Evolutionary conservation across 495 filamentous ascomycete genomes (phyloP).

Genomic region (Podospora pseudopauciseta): DNA sequence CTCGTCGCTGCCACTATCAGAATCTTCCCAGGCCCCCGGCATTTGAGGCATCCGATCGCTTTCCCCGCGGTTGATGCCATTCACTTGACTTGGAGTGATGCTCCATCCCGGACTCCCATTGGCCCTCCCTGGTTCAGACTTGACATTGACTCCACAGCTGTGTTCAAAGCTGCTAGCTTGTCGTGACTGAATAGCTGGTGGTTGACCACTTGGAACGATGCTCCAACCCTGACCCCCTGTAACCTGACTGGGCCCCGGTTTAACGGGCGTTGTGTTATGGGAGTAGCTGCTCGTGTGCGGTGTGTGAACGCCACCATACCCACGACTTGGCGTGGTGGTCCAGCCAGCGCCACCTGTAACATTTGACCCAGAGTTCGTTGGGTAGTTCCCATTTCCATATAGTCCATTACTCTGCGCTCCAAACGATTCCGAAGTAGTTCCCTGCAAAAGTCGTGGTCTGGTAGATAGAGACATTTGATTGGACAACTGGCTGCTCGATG

Average conservation of each 20-base stretch:
- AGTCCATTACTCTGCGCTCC: neutral
- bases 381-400: neutral
- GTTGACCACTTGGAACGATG: neutral
- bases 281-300: neutral
- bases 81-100: neutral
- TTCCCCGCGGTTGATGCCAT: neutral
- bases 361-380: neutral
- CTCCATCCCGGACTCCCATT: neutral
- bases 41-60: neutral
- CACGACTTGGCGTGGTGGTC: neutral
- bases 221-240: neutral
- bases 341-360: neutral
- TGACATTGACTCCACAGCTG: neutral
- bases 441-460: neutral
- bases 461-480: neutral
- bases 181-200: neutral
- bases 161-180: neutral
- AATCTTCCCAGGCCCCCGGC: conserved; percentile 18
- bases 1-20: conserved; percentile 12
- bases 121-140: neutral
- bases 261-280: neutral
- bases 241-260: neutral
- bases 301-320: neutral
- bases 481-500: neutral
- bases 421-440: neutral